Base-by-base conservation (phyloP, 2,329 filamentous ascomycete genomes). In the Aspergillaceae sp. region DNA sequence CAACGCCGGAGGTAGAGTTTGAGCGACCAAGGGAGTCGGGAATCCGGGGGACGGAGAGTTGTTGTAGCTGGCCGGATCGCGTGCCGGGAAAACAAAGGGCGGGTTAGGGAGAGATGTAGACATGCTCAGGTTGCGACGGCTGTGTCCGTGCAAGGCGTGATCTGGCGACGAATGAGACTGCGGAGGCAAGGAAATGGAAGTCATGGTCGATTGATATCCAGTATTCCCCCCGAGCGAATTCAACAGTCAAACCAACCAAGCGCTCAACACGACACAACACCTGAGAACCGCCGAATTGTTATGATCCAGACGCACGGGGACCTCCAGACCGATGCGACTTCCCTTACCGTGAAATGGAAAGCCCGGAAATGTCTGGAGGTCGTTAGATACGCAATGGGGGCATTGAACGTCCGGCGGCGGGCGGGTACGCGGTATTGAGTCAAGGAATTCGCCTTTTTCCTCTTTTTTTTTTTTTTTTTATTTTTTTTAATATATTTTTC, bases 11-110 rank as follows among this genome's bases (percentile, higher is more conserved):
- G 67, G 67, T 19, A 19, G 19, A 28, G 69, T 59, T 27, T 62
- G 53, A 29, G 56, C 53, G 11, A 58, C 59, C 10, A 47, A 48
- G 46, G 78, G 80, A 56, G 71, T 69, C 45, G 76, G 76, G 37
- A 74, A 72, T 35, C 71, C 72, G 2, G 36, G 19, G 36, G 36
- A 38, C 29, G 75, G 70, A 3, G 73, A 70, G 7, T 45, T 43
- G 8, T 50, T 36, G 43, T 48, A 26, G 29, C 48, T 46, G 5
- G 76, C 69, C 1, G 74, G 62, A 5, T 74, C 66, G 40, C 57
- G 56, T 27, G 57, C 69, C 65, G 82, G 83, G 55, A 85, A 85
- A 47, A 80, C 74, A 56, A 85, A 85, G 4, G 75, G 75, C 29
- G 82, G 81, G 44, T 84, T 84, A 41, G 80, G 80, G 40, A 64